A percentile compares a stretch with the other conserved stretches of the same genome.
These are phyloP conservation scores for Knufia fluminis DNA, from an alignment of 2,329 filamentous ascomycete genomes.

Conservation along the genomic window DNA sequence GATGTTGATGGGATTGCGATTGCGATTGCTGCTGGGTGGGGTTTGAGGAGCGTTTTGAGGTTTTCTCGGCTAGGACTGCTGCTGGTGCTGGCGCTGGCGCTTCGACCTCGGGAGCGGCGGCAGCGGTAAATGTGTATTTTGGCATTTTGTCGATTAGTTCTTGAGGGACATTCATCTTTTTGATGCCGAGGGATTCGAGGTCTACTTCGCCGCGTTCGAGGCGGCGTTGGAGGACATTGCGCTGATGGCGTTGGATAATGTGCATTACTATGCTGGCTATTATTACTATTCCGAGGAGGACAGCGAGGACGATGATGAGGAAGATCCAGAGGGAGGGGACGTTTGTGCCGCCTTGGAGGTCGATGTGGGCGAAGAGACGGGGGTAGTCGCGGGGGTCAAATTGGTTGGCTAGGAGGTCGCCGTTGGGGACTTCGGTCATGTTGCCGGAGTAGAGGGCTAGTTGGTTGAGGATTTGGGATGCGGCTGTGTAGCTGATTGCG, in stretches of 20 bases:
- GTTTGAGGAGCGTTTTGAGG: conserved; percentile 3
- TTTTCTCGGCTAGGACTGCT: neutral
- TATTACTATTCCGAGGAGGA: conserved; percentile 59
- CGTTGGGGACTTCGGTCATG: conserved; percentile 38
- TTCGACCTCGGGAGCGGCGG: conserved; percentile 11
- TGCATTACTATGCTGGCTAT: conserved; percentile 66
- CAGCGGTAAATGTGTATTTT: conserved; percentile 64
- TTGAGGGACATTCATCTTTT: conserved; percentile 66
- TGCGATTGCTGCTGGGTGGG: conserved; percentile 7
- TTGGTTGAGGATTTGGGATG: conserved; percentile 59
- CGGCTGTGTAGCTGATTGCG: conserved; percentile 61
- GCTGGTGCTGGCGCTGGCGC: neutral
- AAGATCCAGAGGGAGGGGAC: conserved; percentile 78
- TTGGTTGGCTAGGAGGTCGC: conserved; percentile 26
- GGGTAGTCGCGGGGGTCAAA: conserved; percentile 37
- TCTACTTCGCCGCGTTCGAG: conserved; percentile 74
- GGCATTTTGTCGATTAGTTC: conserved; percentile 65
- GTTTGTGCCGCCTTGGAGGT: conserved; percentile 39
- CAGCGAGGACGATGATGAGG: conserved; percentile 56
- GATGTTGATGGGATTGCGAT: neutral
- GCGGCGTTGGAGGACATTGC: conserved; percentile 57
- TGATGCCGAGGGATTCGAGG: conserved; percentile 76
- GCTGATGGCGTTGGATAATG: conserved; percentile 61
- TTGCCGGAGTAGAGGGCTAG: conserved; percentile 70
- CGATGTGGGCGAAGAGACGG: conserved; percentile 36